Conservation (phyloP, 2,329 filamentous ascomycete genomes). For the Colletotrichum filicis region DNA sequence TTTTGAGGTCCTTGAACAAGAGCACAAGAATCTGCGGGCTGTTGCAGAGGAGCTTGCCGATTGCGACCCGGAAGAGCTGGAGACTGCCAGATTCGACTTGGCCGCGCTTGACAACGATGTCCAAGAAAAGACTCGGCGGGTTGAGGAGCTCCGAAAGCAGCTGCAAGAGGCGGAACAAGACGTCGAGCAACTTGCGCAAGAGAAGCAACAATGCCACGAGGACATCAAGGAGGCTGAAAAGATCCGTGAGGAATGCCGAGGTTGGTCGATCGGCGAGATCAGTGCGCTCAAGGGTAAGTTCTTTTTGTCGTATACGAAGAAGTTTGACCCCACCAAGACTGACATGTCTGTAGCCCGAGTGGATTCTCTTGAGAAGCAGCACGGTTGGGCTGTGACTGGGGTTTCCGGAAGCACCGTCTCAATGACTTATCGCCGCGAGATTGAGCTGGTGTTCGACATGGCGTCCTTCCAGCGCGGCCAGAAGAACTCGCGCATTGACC, state of each 20-base stretch:
- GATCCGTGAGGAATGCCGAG: constrained; percentile 86
- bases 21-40: constrained; percentile 75
- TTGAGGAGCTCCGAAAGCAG: constrained; percentile 74
- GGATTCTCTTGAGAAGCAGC: constrained; percentile 70
- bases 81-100: constrained; percentile 77
- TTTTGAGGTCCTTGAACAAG: constrained; percentile 69
- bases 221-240: constrained; percentile 87
- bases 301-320: background rate
- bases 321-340: constrained; percentile 41
- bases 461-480: constrained; percentile 64
- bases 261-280: constrained; percentile 89
- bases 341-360: constrained; percentile 68
- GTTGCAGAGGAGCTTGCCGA: constrained; percentile 80
- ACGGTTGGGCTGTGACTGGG: constrained; percentile 79
- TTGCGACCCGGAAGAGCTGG: constrained; percentile 84
- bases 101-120: constrained; percentile 74
- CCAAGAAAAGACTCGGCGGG: constrained; percentile 72
- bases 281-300: constrained; percentile 76
- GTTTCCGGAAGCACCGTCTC: constrained; percentile 72
- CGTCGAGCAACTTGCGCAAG: constrained; percentile 70
- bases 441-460: constrained; percentile 79
- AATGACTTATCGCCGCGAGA: constrained; percentile 77
- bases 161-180: constrained; percentile 73
- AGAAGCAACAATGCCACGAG: constrained; percentile 75
- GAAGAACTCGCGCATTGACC: constrained; percentile 68